Evolutionary conservation across 805 yeast species (phyloP), one percentile per base, ranked within the genome.

Genomic region (Saturnispora quitensis): DNA sequence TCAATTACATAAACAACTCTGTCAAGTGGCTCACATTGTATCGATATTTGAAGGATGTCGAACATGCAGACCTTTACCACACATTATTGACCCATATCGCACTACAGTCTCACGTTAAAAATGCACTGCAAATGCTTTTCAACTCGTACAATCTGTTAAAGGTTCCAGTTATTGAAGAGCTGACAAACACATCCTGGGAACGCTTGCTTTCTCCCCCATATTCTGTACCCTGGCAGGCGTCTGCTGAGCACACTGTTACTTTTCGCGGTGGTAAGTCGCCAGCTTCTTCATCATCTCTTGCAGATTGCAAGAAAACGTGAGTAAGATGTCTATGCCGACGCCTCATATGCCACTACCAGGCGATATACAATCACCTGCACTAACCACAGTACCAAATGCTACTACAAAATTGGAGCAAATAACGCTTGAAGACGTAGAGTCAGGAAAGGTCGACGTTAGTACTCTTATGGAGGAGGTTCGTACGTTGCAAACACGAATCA

Each of bases 401-500:
- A 18, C 13, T 38, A 20, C 42, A 18, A 38, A 38, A 17, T 38
- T 38, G 24, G 57, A 63, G 47, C 33, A 59, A 10, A 60, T 73
- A 1, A 60, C 67, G 3, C 62, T 60, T 43, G 76, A 56, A 62
- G 78, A 68, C 66, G 69, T 71, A 56, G 75, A 62, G 55, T 68
- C 61, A 3, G 74, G 75, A 4, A 69, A 64, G 9, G 59, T 71
- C 38, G 64, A 67, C 18, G 55, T 71, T 27, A 67, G 61, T 24
- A 62, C 66, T 6, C 53, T 72, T 2, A 59, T 71, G 45, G 63
- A 61, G 17, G 76, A 73, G 54, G 67, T 72, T 10, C 65, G 64
- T 44, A 61, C 60, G 5, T 60, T 73, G 22, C 65, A 66, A 47
- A 52, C 63, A 9, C 61, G 56, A 43, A 61, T 68, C 1, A 48